A percentile compares a stretch with the other conserved stretches of the same genome.
Conservation (phyloP, 2,329 filamentous ascomycete genomes). For the Fonsecaea erecta region DNA sequence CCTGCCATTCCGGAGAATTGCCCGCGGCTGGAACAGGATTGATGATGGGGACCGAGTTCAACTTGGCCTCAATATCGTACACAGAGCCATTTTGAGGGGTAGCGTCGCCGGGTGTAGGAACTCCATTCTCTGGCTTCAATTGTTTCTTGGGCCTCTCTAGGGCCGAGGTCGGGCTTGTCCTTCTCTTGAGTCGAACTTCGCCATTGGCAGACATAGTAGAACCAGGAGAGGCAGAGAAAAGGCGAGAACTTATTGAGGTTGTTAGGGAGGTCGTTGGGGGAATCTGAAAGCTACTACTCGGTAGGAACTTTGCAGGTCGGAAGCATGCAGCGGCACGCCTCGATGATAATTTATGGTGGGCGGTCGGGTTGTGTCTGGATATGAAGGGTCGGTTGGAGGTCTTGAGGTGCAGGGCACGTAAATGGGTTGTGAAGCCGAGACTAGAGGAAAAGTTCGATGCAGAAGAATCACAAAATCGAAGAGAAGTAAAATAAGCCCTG, state of each 20-base stretch:
- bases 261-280: not conserved
- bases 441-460: slow-evolving; percentile 5
- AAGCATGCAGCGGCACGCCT: slow-evolving; percentile 10
- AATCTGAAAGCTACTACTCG: not conserved
- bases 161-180: slow-evolving; percentile 57
- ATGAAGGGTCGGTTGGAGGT: not conserved
- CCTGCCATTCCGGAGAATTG: slow-evolving; percentile 89
- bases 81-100: slow-evolving; percentile 51
- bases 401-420: slow-evolving; percentile 5
- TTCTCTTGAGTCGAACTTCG: slow-evolving; percentile 58
- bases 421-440: not conserved
- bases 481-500: slow-evolving; percentile 24
- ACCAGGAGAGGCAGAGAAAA: slow-evolving; percentile 4
- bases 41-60: slow-evolving; percentile 52
- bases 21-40: slow-evolving; percentile 54
- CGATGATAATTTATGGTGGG: not conserved
- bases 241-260: not conserved
- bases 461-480: slow-evolving; percentile 22
- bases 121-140: slow-evolving; percentile 54
- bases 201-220: slow-evolving; percentile 56
- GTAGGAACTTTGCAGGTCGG: slow-evolving; percentile 11
- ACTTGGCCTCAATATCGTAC: slow-evolving; percentile 52
- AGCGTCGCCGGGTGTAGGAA: slow-evolving; percentile 47
- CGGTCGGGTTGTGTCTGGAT: not conserved
- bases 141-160: slow-evolving; percentile 61